Evolutionary conservation across 179 eudicot species (phyloP).

Genomic region (Spergularia azorica): DNA sequence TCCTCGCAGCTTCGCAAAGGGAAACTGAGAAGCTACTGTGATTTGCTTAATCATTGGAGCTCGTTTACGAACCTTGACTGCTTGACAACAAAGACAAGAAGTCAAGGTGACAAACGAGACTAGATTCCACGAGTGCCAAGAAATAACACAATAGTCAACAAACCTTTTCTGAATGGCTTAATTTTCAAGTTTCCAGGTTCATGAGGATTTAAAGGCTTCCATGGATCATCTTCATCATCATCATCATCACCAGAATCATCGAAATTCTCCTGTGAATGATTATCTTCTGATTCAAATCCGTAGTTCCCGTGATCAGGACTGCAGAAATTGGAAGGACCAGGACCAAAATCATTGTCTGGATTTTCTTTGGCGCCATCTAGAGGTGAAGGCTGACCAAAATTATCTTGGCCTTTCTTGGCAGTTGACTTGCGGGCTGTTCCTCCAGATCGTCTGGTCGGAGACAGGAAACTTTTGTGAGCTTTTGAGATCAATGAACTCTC

Average conservation of each 20-base stretch:
- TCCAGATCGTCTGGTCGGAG: conserved; percentile 59
- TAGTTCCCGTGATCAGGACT: conserved; percentile 35
- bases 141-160: conserved; percentile 8
- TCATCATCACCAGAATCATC: conserved; percentile 60
- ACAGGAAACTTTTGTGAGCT: conserved; percentile 62
- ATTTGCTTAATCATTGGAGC: conserved; percentile 30
- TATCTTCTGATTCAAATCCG: conserved; percentile 54
- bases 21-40: conserved; percentile 50
- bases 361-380: conserved; percentile 34
- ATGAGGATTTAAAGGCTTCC: conserved; percentile 94
- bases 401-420: conserved; percentile 44
- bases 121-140: conserved; percentile 2
- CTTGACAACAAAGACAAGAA: conserved; percentile 20
- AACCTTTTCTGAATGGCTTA: conserved; percentile 85
- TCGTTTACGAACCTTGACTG: conserved; percentile 62
- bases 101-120: conserved; percentile 13
- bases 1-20: conserved; percentile 72
- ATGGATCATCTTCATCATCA: conserved; percentile 75
- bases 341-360: conserved; percentile 28
- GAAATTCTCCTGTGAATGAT: conserved; percentile 45
- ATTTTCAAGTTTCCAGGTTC: conserved; percentile 83
- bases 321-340: conserved; percentile 41
- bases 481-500: conserved; percentile 59
- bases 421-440: conserved; percentile 57
- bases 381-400: conserved; percentile 36